A percentile compares a stretch with the other conserved stretches of the same genome.
Conservation (phyloP, 2,329 filamentous ascomycete genomes). For the Colletotrichum godetiae region DNA sequence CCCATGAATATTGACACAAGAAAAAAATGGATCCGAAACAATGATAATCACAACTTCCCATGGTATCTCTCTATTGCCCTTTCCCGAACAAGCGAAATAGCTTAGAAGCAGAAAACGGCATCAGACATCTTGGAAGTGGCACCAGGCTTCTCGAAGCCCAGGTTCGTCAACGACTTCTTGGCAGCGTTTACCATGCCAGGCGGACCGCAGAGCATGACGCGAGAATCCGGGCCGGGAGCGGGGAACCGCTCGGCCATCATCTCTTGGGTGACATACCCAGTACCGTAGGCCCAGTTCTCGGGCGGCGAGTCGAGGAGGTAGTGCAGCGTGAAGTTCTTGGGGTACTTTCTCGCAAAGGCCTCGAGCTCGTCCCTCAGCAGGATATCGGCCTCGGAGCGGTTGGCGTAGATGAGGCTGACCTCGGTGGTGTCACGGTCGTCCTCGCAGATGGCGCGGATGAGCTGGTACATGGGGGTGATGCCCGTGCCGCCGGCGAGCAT, state of each 20-base stretch:
- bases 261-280: constrained; percentile 62
- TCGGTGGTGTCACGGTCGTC: constrained; percentile 68
- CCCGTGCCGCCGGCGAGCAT: constrained; percentile 63
- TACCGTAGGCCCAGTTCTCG: constrained; percentile 57
- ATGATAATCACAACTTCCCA: neutral
- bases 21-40: neutral
- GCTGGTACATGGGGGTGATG: constrained; percentile 55
- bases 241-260: constrained; percentile 63
- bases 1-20: neutral
- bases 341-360: constrained; percentile 59
- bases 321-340: constrained; percentile 64
- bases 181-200: constrained; percentile 69
- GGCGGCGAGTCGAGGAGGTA: constrained; percentile 65
- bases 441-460: constrained; percentile 70
- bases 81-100: neutral
- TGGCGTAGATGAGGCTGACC: constrained; percentile 69
- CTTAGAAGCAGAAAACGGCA: constrained; percentile 65
- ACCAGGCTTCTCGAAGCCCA: constrained; percentile 64
- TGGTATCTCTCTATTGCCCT: neutral
- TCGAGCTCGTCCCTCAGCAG: constrained; percentile 68
- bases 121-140: constrained; percentile 63
- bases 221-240: constrained; percentile 55
- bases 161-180: constrained; percentile 59
- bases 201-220: constrained; percentile 70
- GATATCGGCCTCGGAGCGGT: constrained; percentile 69